Conservation (phyloP, 2,329 filamentous ascomycete species). For the Didymella pinodella region DNA sequence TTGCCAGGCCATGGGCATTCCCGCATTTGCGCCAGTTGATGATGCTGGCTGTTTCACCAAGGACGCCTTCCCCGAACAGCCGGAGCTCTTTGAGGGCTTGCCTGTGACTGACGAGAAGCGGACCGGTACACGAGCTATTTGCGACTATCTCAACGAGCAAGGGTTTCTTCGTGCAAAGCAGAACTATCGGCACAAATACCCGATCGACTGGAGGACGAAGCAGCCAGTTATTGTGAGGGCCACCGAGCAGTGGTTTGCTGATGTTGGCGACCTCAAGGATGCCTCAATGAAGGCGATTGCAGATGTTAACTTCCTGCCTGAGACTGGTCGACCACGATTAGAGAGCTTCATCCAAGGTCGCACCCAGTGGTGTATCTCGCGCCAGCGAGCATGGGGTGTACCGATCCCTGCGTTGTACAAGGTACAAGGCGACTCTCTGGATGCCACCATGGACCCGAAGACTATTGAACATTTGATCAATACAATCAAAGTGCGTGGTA, state of each 20-base stretch:
- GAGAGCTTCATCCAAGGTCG: conserved; percentile 86
- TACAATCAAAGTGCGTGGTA: conserved; percentile 77
- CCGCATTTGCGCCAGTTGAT: conserved; percentile 81
- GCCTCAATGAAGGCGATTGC: conserved; percentile 74
- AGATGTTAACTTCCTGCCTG: conserved; percentile 79
- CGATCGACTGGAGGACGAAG: conserved; percentile 97
- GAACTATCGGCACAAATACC: conserved; percentile 87
- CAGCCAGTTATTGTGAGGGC: conserved; percentile 88
- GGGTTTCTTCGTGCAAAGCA: conserved; percentile 72
- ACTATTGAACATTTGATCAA: conserved; percentile 85
- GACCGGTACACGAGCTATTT: conserved; percentile 63
- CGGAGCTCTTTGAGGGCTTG: conserved; percentile 72
- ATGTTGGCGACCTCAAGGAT: conserved; percentile 83
- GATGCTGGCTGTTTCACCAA: conserved; percentile 81
- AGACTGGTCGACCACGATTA: conserved; percentile 74
- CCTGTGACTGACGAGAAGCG: conserved; percentile 73
- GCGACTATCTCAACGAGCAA: conserved; percentile 67
- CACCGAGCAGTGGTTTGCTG: conserved; percentile 97
- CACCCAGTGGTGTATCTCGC: conserved; percentile 97
- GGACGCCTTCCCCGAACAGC: conserved; percentile 76
- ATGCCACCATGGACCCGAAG: conserved; percentile 79
- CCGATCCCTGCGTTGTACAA: conserved; percentile 92
- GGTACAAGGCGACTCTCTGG: conserved; percentile 63
- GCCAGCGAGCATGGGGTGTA: conserved; percentile 94
- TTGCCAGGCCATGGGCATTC: conserved; percentile 74